Conservation (phyloP, 164 flowering plant species). For the Berberis thunbergii region DNA sequence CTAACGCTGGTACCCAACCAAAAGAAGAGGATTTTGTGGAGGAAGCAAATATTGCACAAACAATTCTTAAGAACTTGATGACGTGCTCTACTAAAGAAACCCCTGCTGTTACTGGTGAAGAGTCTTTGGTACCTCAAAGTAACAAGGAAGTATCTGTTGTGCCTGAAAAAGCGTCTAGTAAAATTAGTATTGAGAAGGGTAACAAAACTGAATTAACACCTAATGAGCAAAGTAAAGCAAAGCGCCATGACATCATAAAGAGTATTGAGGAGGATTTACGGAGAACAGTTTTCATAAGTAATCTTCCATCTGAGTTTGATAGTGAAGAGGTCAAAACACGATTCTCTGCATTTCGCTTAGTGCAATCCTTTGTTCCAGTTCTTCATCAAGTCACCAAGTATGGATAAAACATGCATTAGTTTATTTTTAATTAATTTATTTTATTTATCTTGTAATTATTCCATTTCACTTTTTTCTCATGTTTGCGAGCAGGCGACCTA, state of each 20-base stretch:
- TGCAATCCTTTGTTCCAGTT: conserved; percentile 69
- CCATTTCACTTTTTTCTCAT: not conserved
- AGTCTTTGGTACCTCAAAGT: conserved; percentile 12
- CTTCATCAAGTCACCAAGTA: conserved; percentile 86
- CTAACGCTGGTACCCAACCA: conserved; percentile 8
- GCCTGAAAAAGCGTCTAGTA: conserved; percentile 14
- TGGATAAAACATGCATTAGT: conserved; percentile 7
- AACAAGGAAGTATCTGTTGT: conserved; percentile 15
- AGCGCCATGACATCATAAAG: too few relatives aligned
- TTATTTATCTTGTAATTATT: too few relatives aligned
- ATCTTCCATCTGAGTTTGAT: conserved; percentile 73
- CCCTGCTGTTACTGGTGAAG: conserved; percentile 15
- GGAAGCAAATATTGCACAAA: conserved; percentile 63
- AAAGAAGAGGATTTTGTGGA: conserved; percentile 47
- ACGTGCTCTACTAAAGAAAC: conserved; percentile 34
- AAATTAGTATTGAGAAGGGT: conserved; percentile 15
- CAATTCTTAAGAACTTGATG: conserved; percentile 62
- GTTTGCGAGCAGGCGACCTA: conserved; percentile 64
- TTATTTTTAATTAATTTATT: too few relatives aligned
- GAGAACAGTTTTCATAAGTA: conserved; percentile 68
- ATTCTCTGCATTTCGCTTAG: conserved; percentile 74
- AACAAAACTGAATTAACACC: conserved; percentile 20
- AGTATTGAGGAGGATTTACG: conserved; percentile 40
- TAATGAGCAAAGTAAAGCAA: conserved; percentile 15
- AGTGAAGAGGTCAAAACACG: conserved; percentile 74